Conservation (phyloP, 139 green algal species). For the Spirogloea muscicola region DNA sequence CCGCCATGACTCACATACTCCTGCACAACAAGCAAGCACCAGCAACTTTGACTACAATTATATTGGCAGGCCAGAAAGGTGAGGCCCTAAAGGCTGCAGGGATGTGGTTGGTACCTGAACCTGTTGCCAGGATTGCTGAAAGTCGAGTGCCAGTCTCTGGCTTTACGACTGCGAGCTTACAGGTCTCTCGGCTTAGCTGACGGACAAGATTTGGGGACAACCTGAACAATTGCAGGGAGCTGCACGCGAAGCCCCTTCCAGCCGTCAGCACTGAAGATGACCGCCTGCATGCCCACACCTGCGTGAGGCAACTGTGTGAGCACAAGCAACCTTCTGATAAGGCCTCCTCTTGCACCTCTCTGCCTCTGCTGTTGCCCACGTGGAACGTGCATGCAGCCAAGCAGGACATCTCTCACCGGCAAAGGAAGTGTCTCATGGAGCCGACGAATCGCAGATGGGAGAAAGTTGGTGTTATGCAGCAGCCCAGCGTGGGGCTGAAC, state of each 20-base stretch:
- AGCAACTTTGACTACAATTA: no score
- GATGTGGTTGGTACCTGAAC: background rate
- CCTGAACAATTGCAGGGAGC: constrained; percentile 46
- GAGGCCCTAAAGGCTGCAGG: no score
- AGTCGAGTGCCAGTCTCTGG: background rate
- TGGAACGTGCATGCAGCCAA: no score
- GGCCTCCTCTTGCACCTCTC: no score
- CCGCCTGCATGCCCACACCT: background rate
- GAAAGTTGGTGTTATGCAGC: no score
- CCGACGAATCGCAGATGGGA: background rate
- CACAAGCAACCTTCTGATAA: background rate
- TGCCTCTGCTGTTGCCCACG: no score
- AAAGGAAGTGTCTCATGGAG: background rate
- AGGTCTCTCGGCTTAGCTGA: background rate
- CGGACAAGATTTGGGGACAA: constrained; percentile 3
- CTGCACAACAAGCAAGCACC: constrained; percentile 69
- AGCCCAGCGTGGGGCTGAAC: no score
- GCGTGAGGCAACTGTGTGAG: background rate
- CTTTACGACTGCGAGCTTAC: background rate
- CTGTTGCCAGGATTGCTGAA: background rate
- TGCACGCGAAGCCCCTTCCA: constrained; percentile 50
- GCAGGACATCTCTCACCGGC: background rate
- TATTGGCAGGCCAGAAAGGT: no score
- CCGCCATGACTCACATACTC: constrained; percentile 77
- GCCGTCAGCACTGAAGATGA: constrained; percentile 34